phyloP scores from a whole-genome alignment of 1,284 basidiomycete genomes.

The Ustilago tritici region DNA sequence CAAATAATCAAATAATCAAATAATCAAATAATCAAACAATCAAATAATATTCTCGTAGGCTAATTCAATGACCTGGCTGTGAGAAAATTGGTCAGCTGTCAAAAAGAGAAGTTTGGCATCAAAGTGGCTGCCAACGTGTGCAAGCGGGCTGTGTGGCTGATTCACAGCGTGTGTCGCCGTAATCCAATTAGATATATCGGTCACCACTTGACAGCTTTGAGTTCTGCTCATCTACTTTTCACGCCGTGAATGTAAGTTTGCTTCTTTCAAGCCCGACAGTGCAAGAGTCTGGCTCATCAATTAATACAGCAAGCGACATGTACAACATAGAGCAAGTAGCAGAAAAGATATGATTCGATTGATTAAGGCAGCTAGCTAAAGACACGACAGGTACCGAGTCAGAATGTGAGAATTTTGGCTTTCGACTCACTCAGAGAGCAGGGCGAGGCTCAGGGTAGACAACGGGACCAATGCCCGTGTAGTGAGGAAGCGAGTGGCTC shows the following conservation, averaged over 20 bases:
- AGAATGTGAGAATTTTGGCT: neutral
- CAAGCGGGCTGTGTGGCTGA: slow-evolving; percentile 2
- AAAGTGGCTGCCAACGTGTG: neutral
- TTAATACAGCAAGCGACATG: too few species aligned
- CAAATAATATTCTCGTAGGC: too few species aligned
- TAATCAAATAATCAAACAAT: neutral
- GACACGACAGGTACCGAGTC: neutral
- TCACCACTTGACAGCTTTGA: neutral
- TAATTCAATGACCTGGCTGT: neutral
- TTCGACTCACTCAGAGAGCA: neutral
- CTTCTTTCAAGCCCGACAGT: neutral
- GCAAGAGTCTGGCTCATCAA: neutral
- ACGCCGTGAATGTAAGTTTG: neutral
- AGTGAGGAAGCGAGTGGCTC: slow-evolving; percentile 15
- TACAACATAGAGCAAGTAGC: neutral
- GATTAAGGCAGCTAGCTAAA: neutral
- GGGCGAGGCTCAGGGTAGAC: slow-evolving; percentile 5
- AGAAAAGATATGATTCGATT: neutral
- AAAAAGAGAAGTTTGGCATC: neutral
- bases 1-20: neutral
- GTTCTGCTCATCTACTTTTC: neutral
- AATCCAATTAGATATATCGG: neutral
- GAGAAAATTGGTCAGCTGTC: neutral
- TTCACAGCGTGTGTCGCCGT: neutral
- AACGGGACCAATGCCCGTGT: slow-evolving; percentile 18